Percentiles rank a stretch among this genome's conserved stretches.
These are phyloP conservation scores for Zymoseptoria ardabiliae DNA, from an alignment of 2,329 filamentous ascomycete genomes.

Conservation along the genomic window DNA sequence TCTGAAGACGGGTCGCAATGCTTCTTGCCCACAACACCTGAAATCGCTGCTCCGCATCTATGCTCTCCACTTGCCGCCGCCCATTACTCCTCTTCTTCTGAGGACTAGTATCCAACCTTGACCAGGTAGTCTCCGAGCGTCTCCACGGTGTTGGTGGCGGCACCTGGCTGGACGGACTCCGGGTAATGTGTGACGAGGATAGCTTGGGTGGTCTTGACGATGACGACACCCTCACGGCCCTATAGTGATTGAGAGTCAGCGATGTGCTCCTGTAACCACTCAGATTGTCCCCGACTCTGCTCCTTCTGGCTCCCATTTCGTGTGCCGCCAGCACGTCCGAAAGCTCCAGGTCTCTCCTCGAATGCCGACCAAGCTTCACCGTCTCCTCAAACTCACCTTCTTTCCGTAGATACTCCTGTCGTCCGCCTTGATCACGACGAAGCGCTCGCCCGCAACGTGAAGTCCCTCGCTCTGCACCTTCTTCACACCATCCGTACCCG, in stretches of 20 bases:
- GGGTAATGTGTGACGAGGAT: conserved; percentile 83
- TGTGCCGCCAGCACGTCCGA: neutral
- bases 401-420: conserved; percentile 77
- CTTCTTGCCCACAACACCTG: neutral
- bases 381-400: conserved; percentile 53
- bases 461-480: conserved; percentile 66
- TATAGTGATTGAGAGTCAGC: conserved; percentile 28
- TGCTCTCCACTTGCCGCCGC: neutral
- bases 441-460: conserved; percentile 69
- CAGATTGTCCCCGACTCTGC: neutral
- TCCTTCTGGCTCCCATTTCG: neutral
- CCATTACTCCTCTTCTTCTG: neutral
- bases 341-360: neutral
- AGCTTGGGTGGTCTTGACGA: conserved; percentile 81
- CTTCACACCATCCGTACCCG: conserved; percentile 49
- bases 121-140: conserved; percentile 82
- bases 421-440: conserved; percentile 66
- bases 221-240: conserved; percentile 73
- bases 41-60: neutral
- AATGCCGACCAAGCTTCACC: neutral
- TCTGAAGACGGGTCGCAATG: neutral
- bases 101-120: conserved; percentile 59
- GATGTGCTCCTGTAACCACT: neutral
- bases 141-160: conserved; percentile 72
- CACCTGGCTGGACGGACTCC: conserved; percentile 64